Percentiles rank a stretch among this genome's conserved stretches.
These are phyloP conservation scores for Candida multigemmis DNA, from an alignment of 805 yeast species.

Conservation along the genomic window DNA sequence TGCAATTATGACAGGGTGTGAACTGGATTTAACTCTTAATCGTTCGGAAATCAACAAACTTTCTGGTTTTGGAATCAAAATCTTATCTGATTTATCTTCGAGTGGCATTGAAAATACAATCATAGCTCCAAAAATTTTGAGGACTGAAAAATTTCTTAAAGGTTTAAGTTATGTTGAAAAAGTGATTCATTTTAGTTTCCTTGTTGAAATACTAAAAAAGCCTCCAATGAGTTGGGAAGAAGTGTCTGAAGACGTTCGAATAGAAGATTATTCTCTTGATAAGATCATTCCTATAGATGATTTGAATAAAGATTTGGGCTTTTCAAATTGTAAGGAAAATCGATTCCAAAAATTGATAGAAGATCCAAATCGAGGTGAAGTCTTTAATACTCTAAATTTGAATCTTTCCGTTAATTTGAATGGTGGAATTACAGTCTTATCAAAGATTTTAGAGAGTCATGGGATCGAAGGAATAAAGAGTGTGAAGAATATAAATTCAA, in stretches of 20 bases:
- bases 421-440: slow-evolving; percentile 51
- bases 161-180: slow-evolving; percentile 51
- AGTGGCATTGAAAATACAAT: slow-evolving; percentile 32
- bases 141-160: slow-evolving; percentile 81
- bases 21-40: slow-evolving; percentile 28
- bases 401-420: slow-evolving; percentile 49
- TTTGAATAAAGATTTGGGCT: slow-evolving; percentile 20
- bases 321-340: slow-evolving; percentile 6
- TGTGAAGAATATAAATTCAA: slow-evolving; percentile 7
- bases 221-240: slow-evolving; percentile 6
- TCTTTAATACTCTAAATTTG: slow-evolving; percentile 43
- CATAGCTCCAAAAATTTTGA: slow-evolving; percentile 71
- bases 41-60: slow-evolving; percentile 36
- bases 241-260: slow-evolving; percentile 11
- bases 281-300: slow-evolving; percentile 19
- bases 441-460: slow-evolving; percentile 51
- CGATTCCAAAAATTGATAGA: slow-evolving; percentile 9
- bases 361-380: slow-evolving; percentile 12
- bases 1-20: slow-evolving; percentile 63
- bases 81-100: slow-evolving; percentile 35
- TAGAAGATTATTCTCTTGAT: slow-evolving; percentile 25
- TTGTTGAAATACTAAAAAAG: slow-evolving; percentile 32
- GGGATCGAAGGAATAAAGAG: slow-evolving; percentile 29
- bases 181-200: slow-evolving; percentile 47
- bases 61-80: slow-evolving; percentile 46